These are phyloP conservation scores for Zymoseptoria crescenta DNA, from an alignment of 2,329 filamentous ascomycete species.

Conservation along the genomic window DNA sequence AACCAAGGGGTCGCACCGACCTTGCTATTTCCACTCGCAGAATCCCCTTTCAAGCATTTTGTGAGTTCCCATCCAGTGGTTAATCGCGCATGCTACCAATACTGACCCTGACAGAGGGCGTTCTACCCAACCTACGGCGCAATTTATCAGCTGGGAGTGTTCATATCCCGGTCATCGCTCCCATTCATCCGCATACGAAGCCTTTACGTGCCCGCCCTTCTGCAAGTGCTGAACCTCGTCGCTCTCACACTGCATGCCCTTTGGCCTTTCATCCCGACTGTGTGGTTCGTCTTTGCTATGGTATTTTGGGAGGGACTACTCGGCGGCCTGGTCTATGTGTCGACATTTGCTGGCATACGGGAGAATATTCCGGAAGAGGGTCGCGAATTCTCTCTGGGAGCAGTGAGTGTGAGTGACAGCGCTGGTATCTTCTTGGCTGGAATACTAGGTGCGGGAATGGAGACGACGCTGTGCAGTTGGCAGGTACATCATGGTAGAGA, in stretches of 20 bases:
- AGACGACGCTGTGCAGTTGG: constrained; percentile 73
- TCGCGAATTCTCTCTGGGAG: constrained; percentile 82
- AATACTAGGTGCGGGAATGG: constrained; percentile 72
- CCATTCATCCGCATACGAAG: constrained; percentile 75
- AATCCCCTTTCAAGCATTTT: constrained; percentile 71
- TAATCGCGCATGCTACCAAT: neutral
- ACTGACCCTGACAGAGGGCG: constrained; percentile 43
- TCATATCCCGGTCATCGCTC: constrained; percentile 84
- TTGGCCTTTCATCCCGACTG: constrained; percentile 66
- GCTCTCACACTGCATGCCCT: constrained; percentile 70
- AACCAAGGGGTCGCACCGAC: constrained; percentile 92
- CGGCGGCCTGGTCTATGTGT: constrained; percentile 88
- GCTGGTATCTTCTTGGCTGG: constrained; percentile 84
- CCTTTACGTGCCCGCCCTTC: constrained; percentile 71
- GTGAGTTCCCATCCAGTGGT: neutral
- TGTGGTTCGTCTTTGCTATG: constrained; percentile 77
- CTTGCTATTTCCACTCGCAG: constrained; percentile 70
- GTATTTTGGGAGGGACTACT: constrained; percentile 93
- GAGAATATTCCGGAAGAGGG: constrained; percentile 70
- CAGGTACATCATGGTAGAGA: constrained; percentile 74
- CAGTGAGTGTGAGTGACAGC: constrained; percentile 86
- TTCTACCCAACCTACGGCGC: constrained; percentile 96
- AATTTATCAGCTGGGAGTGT: constrained; percentile 91
- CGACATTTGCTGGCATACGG: constrained; percentile 90
- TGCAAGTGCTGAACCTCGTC: constrained; percentile 72